Base-by-base conservation (phyloP, 306 rosid genomes). In the Ormosia emarginata region DNA sequence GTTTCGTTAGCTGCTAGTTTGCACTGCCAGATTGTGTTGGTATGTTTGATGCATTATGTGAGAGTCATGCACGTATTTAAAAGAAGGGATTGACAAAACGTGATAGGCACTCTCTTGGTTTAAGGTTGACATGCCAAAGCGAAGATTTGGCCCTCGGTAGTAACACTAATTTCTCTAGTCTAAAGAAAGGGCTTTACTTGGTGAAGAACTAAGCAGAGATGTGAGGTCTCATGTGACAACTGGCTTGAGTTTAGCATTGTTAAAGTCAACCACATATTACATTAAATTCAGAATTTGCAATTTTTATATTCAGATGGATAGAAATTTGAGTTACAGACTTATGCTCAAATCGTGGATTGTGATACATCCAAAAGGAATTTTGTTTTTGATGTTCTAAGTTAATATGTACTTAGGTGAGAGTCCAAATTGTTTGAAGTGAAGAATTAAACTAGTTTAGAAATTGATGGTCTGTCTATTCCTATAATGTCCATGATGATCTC, bases 31-130 rank as follows among this genome's bases (percentile, higher is more conserved):
- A 14, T 18, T 39, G 83, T 71, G 66, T 30, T 30, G 67, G 32
- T 30, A 6, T 70, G 40, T 34, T 34, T 24, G 76, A 53, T 71
- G 79, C 78, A 33, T 59, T 81, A 7, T 68, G 80, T 67, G 71
- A 37, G 59, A 34, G 70, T 68, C 74, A 66, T 62, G 86, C 80
- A 69, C 1, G 79, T 82, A 82, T 87, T 73, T 83, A 85, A 73
- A 9, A 6, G 8, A 24, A 8, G 30, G 29, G 62, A 39, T 58
- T 58, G 46, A 65, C 47, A 15, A 82, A 77, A 88, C 94, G 92
- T 90, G 94, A 78, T 82, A 61, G 40, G 67, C 94, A 92, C 88
- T 86, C 33, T 56, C 39, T 72, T 71, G 47, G 73, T 10, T 7
- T 6, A 52, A 24, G 66, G 74, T 68, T 64, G 85, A 86, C 89